phyloP scores from a whole-genome alignment of 139 green algal genomes.

The Penium margaritaceum region DNA sequence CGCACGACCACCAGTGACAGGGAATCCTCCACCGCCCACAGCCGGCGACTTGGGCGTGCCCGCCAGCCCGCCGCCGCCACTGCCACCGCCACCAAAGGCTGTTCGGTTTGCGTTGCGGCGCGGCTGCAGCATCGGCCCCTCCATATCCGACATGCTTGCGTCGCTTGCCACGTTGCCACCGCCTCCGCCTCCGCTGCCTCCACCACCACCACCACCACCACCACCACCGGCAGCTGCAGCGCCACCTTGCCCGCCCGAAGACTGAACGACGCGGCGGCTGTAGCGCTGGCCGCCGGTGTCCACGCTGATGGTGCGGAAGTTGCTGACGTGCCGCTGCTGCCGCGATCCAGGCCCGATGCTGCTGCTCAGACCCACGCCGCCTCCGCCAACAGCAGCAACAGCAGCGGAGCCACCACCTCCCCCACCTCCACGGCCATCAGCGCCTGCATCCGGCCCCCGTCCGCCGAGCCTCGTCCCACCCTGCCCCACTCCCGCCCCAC shows the following conservation, averaged over 20 bases:
- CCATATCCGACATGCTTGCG: too few relatives aligned
- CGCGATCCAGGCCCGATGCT: too few relatives aligned
- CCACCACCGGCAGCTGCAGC: not conserved
- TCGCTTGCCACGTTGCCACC: too few relatives aligned
- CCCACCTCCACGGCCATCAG: not conserved
- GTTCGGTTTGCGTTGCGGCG: too few relatives aligned
- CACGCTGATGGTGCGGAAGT: conserved; percentile 3
- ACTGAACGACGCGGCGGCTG: conserved; percentile 2
- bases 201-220: not conserved
- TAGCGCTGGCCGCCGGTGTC: not conserved
- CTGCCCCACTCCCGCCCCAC: not conserved
- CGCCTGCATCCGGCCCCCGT: not conserved
- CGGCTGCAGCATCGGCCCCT: too few relatives aligned
- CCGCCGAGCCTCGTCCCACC: too few relatives aligned
- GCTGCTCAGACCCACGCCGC: too few relatives aligned
- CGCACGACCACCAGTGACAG: too few relatives aligned
- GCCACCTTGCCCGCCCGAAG: too few relatives aligned
- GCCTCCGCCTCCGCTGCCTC: not conserved
- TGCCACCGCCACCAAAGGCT: too few relatives aligned
- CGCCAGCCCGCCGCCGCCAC: not conserved
- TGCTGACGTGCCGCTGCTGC: not conserved
- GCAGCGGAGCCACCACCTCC: not conserved
- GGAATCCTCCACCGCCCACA: too few relatives aligned
- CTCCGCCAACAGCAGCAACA: not conserved
- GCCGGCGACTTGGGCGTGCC: not conserved